Evolutionary conservation across 2,329 filamentous ascomycete species (phyloP).

Genomic region (Tolypocladium cylindrosporum): DNA sequence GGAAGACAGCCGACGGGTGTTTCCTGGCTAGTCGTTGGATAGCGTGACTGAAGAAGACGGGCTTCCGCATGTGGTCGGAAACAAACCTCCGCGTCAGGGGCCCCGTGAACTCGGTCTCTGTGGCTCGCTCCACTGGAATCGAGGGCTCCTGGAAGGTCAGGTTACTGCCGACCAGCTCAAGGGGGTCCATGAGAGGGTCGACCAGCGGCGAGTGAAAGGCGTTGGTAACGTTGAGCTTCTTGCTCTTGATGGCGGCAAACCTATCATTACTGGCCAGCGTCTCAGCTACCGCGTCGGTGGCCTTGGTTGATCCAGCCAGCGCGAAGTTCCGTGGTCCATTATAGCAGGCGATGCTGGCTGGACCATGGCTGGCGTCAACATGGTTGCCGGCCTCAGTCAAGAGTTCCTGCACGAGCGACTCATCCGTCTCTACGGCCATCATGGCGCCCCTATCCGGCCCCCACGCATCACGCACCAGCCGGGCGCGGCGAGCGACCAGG

Average conservation of each 20-base stretch:
- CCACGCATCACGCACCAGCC: neutral
- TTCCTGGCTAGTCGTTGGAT: neutral
- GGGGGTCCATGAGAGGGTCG: neutral
- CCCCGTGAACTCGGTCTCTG: neutral
- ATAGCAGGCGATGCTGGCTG: neutral
- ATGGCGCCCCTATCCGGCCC: neutral
- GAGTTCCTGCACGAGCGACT: neutral
- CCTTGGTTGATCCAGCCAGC: neutral
- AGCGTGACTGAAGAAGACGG: neutral
- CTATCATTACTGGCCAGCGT: no score
- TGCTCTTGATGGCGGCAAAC: neutral
- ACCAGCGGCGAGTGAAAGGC: neutral
- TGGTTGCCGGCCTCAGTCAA: neutral
- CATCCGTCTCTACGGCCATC: neutral
- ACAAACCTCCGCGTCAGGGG: neutral
- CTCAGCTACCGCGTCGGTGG: neutral
- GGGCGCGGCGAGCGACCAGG: neutral
- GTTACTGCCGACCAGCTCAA: neutral
- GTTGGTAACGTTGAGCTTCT: neutral
- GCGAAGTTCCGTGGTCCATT: neutral
- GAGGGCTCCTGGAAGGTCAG: neutral
- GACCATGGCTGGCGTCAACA: no score
- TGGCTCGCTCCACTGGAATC: neutral
- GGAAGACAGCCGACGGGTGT: neutral
- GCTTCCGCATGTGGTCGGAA: neutral